Evolutionary conservation across 176 grass and related monocot genomes (phyloP).

Genomic region (Carex littledalei): DNA sequence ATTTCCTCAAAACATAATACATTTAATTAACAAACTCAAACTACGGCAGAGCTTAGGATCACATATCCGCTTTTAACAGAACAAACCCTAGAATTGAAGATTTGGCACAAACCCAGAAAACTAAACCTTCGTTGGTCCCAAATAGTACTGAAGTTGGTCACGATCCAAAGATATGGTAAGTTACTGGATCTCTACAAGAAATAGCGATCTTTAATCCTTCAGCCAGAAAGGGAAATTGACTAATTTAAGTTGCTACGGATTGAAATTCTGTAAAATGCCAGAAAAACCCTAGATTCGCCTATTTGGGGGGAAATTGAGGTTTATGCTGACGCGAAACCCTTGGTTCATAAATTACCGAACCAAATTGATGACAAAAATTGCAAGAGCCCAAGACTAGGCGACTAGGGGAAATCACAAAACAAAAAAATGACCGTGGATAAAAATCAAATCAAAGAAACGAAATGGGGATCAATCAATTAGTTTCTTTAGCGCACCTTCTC

Average conservation of each 20-base stretch:
- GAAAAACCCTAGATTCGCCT: conserved; percentile 12
- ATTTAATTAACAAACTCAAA: background rate
- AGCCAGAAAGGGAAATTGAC: background rate
- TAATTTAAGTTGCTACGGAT: background rate
- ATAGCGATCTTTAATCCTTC: background rate
- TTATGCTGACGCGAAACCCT: background rate
- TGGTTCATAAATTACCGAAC: background rate
- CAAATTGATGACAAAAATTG: background rate
- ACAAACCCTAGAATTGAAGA: background rate
- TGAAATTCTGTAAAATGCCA: background rate
- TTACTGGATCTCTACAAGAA: background rate
- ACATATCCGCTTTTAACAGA: background rate
- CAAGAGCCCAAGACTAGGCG: background rate
- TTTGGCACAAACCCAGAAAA: background rate
- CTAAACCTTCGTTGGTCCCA: background rate
- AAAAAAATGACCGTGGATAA: background rate
- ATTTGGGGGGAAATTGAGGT: background rate
- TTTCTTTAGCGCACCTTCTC: conserved; percentile 35
- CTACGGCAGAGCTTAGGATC: background rate
- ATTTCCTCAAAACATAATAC: background rate
- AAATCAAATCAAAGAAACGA: background rate
- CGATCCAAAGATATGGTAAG: background rate
- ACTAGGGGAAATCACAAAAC: background rate
- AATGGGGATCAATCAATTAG: background rate
- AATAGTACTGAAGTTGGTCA: background rate